Base-by-base conservation (phyloP, 2,329 filamentous ascomycete species). In the Pseudocercospora eumusae region DNA sequence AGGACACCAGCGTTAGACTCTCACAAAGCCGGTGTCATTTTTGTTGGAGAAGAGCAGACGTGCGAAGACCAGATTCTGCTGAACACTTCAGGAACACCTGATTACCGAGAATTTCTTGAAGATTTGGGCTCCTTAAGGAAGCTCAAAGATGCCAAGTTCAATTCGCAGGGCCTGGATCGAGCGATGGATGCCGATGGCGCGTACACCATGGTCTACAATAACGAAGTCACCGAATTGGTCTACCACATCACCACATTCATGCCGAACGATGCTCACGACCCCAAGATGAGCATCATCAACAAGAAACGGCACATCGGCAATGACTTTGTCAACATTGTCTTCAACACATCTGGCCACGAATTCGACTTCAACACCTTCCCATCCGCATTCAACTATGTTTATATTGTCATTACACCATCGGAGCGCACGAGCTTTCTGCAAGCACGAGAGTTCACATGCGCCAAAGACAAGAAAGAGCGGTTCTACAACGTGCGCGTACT, bases 251-350 rank as follows among this genome's bases (percentile, higher is more conserved):
- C 91, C 4, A 99, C 93, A 3, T 92, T 98, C 83, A 99, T 99
- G 95, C 95, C 95, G 0, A 96, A 92, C 9, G 85, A 96, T 72
- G 80, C 88, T 13, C 86, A 92, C 58, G 83, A 86, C 28, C 92
- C 96, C 70, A 74, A 76, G 72, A 87, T 88, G 64, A 69, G 70
- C 25, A 68, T 70, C 5, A 68, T 66, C 44, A 84, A 86, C 75
- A 99, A 99, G 80, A 99, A 99, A 77, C 84, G 88, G 2, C 96
- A 98, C 73, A 95, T 98, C 64, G 95, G 95, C 61, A 99, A 99
- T 73, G 95, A 98, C 76, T 96, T 91, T 75, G 95, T 99, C 73
- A 98, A 96, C 74, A 96, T 99, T 69, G 89, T 99, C 61, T 99
- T 96, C 83, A 99, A 99, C 75, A 92, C 96, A 71, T 97, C 93